These are phyloP conservation scores for Raffaelea ambrosiae DNA, from an alignment of 2,329 filamentous ascomycete species.

Conservation along the genomic window DNA sequence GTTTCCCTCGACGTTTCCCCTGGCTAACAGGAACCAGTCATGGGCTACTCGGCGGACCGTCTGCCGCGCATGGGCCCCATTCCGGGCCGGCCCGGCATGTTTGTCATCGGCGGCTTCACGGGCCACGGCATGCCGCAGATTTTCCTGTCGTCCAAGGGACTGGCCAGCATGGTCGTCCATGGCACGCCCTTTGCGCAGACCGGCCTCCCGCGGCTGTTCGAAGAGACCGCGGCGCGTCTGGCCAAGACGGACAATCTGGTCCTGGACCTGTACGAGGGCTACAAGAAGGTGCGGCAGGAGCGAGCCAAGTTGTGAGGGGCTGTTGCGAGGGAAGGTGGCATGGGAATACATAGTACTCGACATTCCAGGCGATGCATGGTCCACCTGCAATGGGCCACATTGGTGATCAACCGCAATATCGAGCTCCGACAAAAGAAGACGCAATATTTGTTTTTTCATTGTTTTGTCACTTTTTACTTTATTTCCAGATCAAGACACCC, in stretches of 20 bases:
- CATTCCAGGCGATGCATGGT: too few relatives aligned
- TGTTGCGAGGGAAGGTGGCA: too few relatives aligned
- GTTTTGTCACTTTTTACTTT: too few relatives aligned
- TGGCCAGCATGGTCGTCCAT: conserved; percentile 28
- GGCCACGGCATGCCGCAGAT: conserved; percentile 44
- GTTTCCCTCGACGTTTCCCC: conserved; percentile 26
- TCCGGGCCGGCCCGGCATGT: conserved; percentile 28
- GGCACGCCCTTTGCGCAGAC: conserved; percentile 22
- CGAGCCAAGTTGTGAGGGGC: not conserved
- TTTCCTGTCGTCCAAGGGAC: conserved; percentile 28
- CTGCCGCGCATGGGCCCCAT: conserved; percentile 35
- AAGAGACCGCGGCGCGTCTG: conserved; percentile 17
- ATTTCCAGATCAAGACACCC: too few relatives aligned
- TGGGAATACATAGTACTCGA: too few relatives aligned
- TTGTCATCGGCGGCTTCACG: conserved; percentile 39
- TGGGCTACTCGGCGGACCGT: conserved; percentile 37
- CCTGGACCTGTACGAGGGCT: not conserved
- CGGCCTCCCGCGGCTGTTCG: conserved; percentile 26
- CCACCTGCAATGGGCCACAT: too few relatives aligned
- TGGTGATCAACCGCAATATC: too few relatives aligned
- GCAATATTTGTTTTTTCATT: too few relatives aligned
- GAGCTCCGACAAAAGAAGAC: too few relatives aligned
- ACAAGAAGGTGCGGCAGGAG: not conserved
- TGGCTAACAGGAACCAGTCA: conserved; percentile 31
- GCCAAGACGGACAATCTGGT: not conserved